These are phyloP conservation scores for Telopea speciosissima DNA, from an alignment of 177 flowering plant genomes.

Conservation along the genomic window DNA sequence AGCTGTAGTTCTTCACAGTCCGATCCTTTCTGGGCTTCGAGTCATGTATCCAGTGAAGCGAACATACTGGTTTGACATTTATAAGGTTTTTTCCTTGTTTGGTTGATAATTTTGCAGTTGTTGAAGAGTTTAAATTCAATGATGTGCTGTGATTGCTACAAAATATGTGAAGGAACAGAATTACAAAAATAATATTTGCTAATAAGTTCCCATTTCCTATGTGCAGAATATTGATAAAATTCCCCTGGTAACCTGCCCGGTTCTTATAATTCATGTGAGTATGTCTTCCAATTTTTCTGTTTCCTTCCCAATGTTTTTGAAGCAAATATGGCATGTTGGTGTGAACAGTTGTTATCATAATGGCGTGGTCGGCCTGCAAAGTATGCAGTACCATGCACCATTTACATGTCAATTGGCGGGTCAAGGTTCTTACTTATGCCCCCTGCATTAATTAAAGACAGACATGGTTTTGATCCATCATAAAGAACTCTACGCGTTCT, in stretches of 20 bases:
- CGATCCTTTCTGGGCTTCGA: conserved; percentile 82
- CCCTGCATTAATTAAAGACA: background rate
- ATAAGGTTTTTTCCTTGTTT: conserved; percentile 49
- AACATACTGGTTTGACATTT: conserved; percentile 93
- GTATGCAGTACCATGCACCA: background rate
- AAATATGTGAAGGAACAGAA: background rate
- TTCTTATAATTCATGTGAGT: conserved; percentile 87
- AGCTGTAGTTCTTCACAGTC: conserved; percentile 91
- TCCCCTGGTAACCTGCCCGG: conserved; percentile 69
- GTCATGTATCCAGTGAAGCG: conserved; percentile 89
- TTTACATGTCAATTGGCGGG: too few relatives aligned
- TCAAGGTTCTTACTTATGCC: background rate
- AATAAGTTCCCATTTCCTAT: conserved; percentile 5
- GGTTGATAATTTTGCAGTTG: too few relatives aligned
- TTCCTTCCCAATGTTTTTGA: background rate
- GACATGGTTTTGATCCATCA: background rate
- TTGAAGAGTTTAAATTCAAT: too few relatives aligned
- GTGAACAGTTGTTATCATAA: too few relatives aligned
- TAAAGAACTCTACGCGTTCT: background rate
- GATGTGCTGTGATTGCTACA: background rate
- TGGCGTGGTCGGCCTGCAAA: background rate
- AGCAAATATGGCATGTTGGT: background rate
- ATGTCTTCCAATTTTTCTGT: background rate
- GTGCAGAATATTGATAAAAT: conserved; percentile 92
- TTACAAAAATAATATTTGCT: background rate